phyloP scores from a whole-genome alignment of 305 asterid species.

The Nicotiana rustica region DNA sequence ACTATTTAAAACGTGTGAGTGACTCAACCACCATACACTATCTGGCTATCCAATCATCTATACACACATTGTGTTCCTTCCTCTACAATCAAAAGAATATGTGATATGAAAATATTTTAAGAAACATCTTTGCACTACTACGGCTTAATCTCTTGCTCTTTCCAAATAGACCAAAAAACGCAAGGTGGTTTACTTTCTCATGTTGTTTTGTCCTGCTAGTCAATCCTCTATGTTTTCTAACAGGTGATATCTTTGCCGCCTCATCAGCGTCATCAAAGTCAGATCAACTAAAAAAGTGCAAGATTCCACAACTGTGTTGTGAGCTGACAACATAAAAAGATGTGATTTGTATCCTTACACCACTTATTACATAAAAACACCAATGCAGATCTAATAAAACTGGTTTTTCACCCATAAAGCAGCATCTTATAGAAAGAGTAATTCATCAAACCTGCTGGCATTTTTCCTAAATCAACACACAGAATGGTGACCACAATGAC shows the following conservation, averaged over 20 bases:
- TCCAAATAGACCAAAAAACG: not conserved
- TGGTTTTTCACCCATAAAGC: slow-evolving; percentile 5
- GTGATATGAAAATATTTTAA: not conserved
- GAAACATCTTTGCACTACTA: not conserved
- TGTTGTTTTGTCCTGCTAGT: not conserved
- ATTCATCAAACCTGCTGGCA: not conserved
- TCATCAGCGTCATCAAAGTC: not conserved
- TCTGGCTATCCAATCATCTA: not conserved
- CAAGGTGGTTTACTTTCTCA: not conserved
- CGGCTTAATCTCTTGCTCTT: not conserved
- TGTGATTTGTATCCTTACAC: not conserved
- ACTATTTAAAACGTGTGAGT: not conserved
- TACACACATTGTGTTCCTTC: not conserved
- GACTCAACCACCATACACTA: slow-evolving; percentile 8
- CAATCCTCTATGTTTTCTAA: not conserved
- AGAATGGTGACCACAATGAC: not conserved
- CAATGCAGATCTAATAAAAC: not conserved
- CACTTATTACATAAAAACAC: not conserved
- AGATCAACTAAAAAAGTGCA: not conserved
- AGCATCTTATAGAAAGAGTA: not conserved
- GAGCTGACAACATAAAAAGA: not conserved
- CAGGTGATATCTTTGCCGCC: not conserved
- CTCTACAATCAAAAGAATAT: slow-evolving; percentile 25
- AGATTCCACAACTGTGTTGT: slow-evolving; percentile 7
- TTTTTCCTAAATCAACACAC: not conserved